These are phyloP conservation scores for Verticillium zaregamsianum DNA, from an alignment of 2,329 filamentous ascomycete genomes.

Conservation along the genomic window DNA sequence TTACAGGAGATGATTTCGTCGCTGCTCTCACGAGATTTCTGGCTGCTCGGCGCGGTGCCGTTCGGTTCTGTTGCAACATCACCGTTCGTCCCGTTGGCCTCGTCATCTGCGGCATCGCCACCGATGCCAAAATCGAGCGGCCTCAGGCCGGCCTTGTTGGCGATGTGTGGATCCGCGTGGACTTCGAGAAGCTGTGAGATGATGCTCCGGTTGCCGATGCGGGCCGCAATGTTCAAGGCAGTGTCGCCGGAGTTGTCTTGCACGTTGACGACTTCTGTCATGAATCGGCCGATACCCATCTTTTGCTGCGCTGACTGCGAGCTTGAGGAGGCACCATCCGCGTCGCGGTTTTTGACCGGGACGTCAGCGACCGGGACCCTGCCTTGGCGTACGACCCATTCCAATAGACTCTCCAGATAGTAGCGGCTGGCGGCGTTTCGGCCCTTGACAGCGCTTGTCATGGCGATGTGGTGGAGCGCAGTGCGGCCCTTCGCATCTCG, in stretches of 20 bases:
- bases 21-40: slow-evolving; percentile 66
- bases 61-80: slow-evolving; percentile 39
- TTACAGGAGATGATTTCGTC: slow-evolving; percentile 76
- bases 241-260: slow-evolving; percentile 94
- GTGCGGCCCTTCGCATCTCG: slow-evolving; percentile 86
- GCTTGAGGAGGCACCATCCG: slow-evolving; percentile 27
- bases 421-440: slow-evolving; percentile 89
- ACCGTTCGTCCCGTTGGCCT: slow-evolving; percentile 30
- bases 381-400: slow-evolving; percentile 74
- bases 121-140: slow-evolving; percentile 95
- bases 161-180: slow-evolving; percentile 85
- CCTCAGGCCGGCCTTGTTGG: slow-evolving; percentile 82
- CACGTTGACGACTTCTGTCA: slow-evolving; percentile 95
- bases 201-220: slow-evolving; percentile 90
- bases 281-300: slow-evolving; percentile 88
- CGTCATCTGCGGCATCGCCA: slow-evolving; percentile 50
- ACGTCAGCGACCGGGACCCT: slow-evolving; percentile 19
- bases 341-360: slow-evolving; percentile 24
- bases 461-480: slow-evolving; percentile 91
- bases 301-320: slow-evolving; percentile 47
- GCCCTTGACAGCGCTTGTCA: slow-evolving; percentile 93
- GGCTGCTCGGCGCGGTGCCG: slow-evolving; percentile 39
- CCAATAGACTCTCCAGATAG: slow-evolving; percentile 89
- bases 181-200: slow-evolving; percentile 96
- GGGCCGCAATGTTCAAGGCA: slow-evolving; percentile 85